Evolutionary conservation across 2,329 filamentous ascomycete genomes (phyloP), one percentile per base, ranked within the genome.

Genomic region (Emmonsia crescens): DNA sequence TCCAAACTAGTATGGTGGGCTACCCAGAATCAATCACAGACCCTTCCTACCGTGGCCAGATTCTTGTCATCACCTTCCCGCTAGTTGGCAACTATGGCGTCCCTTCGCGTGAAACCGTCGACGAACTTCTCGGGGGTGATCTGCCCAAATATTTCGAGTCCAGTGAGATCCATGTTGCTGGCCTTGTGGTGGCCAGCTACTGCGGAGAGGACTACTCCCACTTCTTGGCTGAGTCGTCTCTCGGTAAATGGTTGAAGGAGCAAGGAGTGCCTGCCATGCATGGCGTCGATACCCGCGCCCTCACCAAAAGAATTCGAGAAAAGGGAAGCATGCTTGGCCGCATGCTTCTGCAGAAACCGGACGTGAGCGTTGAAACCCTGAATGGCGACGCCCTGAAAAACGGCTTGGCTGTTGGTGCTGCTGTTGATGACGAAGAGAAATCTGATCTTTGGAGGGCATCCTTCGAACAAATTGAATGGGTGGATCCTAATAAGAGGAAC

Each of bases 1-100:
- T 99, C 81, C 93, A 97, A 83, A 99, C 94, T 62, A 94, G 94
- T 77, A 96, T 97, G 92, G 94, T 97, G 69, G 94, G 94, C 72
- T 99, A 99, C 75, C 92, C 94, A 49, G 94, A 99, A 81, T 95
- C 89, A 56, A 86, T 93, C 82, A 92, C 89, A 71, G 89, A 93
- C 71, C 89, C 89, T 60, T 93, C 89, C 24, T 93, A 93, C 79
- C 88, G 89, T 68, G 89, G 94, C 68, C 93, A 99, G 79, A 96
- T 99, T 69, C 83, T 99, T 69, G 92, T 97, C 76, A 86, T 97
- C 71, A 99, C 93, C 60, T 96, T 96, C 76, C 94, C 93, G 63
- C 82, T 97, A 46, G 89, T 96, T 63, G 93, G 93, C 75, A 99
- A 97, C 82, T 99, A 99, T 79, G 93, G 93, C 75, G 94, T 97